Percentiles rank a stretch among this genome's conserved stretches.
Conservation (phyloP, 176 grass and related monocot genomes). For the Echinochloa phyllopogon region DNA sequence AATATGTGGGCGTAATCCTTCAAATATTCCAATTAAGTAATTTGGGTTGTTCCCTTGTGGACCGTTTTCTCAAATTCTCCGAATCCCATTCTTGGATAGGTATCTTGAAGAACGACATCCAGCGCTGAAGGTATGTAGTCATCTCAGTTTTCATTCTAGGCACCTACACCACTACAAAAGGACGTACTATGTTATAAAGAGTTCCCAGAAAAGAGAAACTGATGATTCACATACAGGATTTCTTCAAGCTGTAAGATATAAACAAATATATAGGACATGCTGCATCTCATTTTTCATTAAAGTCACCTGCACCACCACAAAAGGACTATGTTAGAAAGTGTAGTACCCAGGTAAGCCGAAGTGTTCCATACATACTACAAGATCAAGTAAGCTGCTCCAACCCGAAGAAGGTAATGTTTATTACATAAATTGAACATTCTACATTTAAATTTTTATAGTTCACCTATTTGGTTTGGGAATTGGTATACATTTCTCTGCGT, state of each 20-base stretch:
- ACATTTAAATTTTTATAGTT: slow-evolving; percentile 5
- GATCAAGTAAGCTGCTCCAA: slow-evolving; percentile 6
- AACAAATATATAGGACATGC: neutral
- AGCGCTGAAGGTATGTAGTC: slow-evolving; percentile 9
- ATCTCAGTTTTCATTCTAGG: slow-evolving; percentile 54
- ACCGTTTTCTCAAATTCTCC: slow-evolving; percentile 17
- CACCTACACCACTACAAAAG: slow-evolving; percentile 41
- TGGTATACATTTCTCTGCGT: too few relatives aligned
- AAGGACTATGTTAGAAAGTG: slow-evolving; percentile 46
- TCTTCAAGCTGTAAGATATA: slow-evolving; percentile 26
- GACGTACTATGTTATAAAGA: slow-evolving; percentile 40
- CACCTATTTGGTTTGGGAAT: neutral
- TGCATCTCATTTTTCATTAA: slow-evolving; percentile 56
- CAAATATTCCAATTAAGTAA: neutral
- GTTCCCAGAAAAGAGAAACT: neutral
- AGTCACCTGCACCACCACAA: slow-evolving; percentile 44
- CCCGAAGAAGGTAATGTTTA: slow-evolving; percentile 25
- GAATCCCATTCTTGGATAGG: slow-evolving; percentile 35
- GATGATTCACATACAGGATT: neutral
- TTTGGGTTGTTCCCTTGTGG: neutral
- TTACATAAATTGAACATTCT: neutral
- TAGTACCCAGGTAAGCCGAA: neutral
- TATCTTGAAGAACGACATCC: slow-evolving; percentile 53
- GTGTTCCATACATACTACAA: neutral
- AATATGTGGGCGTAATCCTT: neutral